Percentiles rank a stretch among this genome's conserved stretches.
Evolutionary conservation across 306 rosid genomes (phyloP).

Genomic region (Corylus americana): DNA sequence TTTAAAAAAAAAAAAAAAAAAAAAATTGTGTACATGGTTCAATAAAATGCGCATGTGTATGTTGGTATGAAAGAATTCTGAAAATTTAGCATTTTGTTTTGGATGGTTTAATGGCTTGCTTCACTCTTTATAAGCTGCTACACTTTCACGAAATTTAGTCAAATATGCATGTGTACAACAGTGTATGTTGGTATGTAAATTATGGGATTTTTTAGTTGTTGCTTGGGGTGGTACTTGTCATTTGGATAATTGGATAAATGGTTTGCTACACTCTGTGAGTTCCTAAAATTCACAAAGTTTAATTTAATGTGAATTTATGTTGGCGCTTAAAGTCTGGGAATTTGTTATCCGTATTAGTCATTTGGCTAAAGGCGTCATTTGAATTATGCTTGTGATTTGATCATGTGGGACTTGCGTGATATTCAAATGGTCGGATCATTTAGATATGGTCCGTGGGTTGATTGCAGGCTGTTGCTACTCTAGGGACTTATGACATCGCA

Average conservation of each 20-base stretch:
- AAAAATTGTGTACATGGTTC: not conserved
- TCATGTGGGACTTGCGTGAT: slow-evolving; percentile 16
- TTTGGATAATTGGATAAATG: not conserved
- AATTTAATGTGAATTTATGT: not conserved
- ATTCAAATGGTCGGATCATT: not conserved
- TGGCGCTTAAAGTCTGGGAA: not conserved
- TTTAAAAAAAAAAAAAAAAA: not conserved
- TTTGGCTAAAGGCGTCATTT: slow-evolving; percentile 9
- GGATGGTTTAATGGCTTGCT: slow-evolving; percentile 8
- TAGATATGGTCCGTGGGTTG: slow-evolving; percentile 19
- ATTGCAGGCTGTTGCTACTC: slow-evolving; percentile 77
- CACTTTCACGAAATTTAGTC: not conserved
- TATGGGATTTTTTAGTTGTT: not conserved
- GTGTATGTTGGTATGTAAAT: not conserved
- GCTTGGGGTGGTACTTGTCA: slow-evolving; percentile 6
- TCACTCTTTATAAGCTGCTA: not conserved
- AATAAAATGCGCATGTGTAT: not conserved
- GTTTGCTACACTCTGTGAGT: not conserved
- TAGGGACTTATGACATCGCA: slow-evolving; percentile 97
- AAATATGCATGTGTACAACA: not conserved
- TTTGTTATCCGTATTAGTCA: not conserved
- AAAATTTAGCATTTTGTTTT: slow-evolving; percentile 1
- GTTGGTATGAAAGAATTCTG: not conserved
- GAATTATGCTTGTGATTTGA: slow-evolving; percentile 1
- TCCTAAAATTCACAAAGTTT: slow-evolving; percentile 5